These are phyloP conservation scores for Xylaria grammica DNA, from an alignment of 495 filamentous ascomycete genomes.

Conservation along the genomic window DNA sequence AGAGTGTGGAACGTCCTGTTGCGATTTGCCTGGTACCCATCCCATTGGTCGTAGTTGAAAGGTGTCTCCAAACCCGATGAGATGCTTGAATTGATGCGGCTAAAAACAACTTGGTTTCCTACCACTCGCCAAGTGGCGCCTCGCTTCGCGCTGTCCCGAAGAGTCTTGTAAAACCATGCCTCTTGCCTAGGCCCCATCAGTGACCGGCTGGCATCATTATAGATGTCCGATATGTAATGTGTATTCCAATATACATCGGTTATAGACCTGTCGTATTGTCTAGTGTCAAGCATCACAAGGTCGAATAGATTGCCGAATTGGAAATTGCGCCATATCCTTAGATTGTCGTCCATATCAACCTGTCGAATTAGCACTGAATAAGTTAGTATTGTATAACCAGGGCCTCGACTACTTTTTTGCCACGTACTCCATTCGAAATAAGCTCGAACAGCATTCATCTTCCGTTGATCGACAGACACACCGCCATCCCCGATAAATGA, in stretches of 20 bases:
- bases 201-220: slow-evolving; percentile 61
- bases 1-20: slow-evolving; percentile 65
- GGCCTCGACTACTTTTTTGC: slow-evolving; percentile 9
- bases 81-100: slow-evolving; percentile 57
- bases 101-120: slow-evolving; percentile 68
- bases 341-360: slow-evolving; percentile 69
- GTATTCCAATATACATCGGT: slow-evolving; percentile 59
- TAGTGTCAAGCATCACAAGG: slow-evolving; percentile 69
- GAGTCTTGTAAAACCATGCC: slow-evolving; percentile 65
- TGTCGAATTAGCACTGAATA: slow-evolving; percentile 48
- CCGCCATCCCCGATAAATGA: slow-evolving; percentile 65
- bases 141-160: slow-evolving; percentile 55
- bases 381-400: slow-evolving; percentile 2
- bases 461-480: slow-evolving; percentile 66
- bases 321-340: slow-evolving; percentile 69
- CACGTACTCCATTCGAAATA: slow-evolving; percentile 69
- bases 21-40: slow-evolving; percentile 64
- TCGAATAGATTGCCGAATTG: slow-evolving; percentile 65
- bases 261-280: slow-evolving; percentile 64
- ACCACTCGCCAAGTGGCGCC: slow-evolving; percentile 66
- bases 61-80: slow-evolving; percentile 52
- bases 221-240: slow-evolving; percentile 59
- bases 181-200: slow-evolving; percentile 69
- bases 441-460: slow-evolving; percentile 70
- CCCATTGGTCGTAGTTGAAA: slow-evolving; percentile 65